A percentile compares a stretch with the other conserved stretches of the same genome.
Conservation (phyloP, 257 asterid species). For the Fraxinus quadrangulata region DNA sequence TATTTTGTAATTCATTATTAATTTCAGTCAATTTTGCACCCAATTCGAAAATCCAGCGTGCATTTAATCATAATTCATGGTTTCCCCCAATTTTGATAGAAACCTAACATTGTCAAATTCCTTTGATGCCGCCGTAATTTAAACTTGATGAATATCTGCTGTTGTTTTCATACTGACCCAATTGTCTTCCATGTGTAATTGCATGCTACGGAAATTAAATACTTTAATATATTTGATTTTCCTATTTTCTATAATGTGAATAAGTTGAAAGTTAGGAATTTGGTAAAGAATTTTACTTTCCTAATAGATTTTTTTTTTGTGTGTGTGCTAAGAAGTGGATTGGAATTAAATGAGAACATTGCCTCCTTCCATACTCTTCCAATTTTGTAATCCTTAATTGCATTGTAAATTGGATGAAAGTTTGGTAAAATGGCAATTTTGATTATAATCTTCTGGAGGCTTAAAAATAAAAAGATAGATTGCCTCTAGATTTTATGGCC, state of each 20-base stretch:
- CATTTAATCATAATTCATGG: conserved; percentile 20
- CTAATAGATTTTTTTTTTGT: conserved; percentile 3
- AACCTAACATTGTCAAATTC: conserved; percentile 32
- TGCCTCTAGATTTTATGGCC: background rate
- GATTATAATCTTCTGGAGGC: background rate
- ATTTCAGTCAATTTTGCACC: conserved; percentile 1
- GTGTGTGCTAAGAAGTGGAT: conserved; percentile 12
- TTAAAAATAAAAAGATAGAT: background rate
- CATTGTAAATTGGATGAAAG: conserved; percentile 5
- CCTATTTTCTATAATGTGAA: conserved; percentile 11
- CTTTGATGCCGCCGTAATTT: conserved; percentile 13
- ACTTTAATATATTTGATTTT: conserved; percentile 11
- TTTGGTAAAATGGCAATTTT: background rate
- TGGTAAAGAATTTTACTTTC: background rate
- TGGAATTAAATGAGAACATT: background rate
- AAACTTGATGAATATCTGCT: conserved; percentile 5
- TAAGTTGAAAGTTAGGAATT: conserved; percentile 19
- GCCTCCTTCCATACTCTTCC: background rate
- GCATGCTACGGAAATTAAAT: conserved; percentile 10
- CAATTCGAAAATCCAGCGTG: conserved; percentile 26
- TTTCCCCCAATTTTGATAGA: conserved; percentile 43
- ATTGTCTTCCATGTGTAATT: conserved; percentile 8
- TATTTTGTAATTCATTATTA: conserved; percentile 20
- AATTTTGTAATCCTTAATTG: conserved; percentile 5
- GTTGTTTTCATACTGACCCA: conserved; percentile 7